A percentile compares a stretch with the other conserved stretches of the same genome.
These are phyloP conservation scores for Eustoma russellianum DNA, from an alignment of 257 asterid species.

Conservation along the genomic window DNA sequence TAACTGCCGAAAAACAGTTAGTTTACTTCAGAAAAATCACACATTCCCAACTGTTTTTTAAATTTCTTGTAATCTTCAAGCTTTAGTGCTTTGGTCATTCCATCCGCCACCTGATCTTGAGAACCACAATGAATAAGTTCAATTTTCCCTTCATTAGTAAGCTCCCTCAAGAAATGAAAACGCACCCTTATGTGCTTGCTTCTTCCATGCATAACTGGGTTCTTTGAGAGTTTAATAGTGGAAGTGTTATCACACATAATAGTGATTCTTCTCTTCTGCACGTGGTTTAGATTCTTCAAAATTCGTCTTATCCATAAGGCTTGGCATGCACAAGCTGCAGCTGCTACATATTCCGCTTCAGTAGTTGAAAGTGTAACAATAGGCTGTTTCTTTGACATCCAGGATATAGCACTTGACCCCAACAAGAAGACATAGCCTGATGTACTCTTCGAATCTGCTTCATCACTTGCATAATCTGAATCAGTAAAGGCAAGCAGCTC, in stretches of 20 bases:
- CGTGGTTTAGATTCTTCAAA: neutral
- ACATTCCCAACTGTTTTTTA: no score
- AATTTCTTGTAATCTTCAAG: neutral
- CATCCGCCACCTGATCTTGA: neutral
- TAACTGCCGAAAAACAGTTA: no score
- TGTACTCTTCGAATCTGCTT: slow-evolving; percentile 1
- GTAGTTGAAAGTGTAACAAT: neutral
- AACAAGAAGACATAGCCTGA: slow-evolving; percentile 6
- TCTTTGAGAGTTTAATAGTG: neutral
- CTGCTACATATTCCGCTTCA: neutral
- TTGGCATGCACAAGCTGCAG: neutral
- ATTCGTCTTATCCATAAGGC: neutral
- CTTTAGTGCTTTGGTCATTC: neutral
- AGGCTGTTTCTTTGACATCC: neutral
- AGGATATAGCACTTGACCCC: neutral
- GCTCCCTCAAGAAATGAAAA: neutral
- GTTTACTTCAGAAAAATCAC: no score
- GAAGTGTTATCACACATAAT: neutral
- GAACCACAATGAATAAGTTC: neutral
- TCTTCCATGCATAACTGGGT: neutral
- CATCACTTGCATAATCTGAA: slow-evolving; percentile 3
- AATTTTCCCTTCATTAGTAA: neutral
- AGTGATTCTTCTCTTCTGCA: neutral
- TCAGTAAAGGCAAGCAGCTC: neutral
- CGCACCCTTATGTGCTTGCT: neutral